phyloP scores from a whole-genome alignment of 495 filamentous ascomycete genomes.

The Hypoxylon fragiforme region DNA sequence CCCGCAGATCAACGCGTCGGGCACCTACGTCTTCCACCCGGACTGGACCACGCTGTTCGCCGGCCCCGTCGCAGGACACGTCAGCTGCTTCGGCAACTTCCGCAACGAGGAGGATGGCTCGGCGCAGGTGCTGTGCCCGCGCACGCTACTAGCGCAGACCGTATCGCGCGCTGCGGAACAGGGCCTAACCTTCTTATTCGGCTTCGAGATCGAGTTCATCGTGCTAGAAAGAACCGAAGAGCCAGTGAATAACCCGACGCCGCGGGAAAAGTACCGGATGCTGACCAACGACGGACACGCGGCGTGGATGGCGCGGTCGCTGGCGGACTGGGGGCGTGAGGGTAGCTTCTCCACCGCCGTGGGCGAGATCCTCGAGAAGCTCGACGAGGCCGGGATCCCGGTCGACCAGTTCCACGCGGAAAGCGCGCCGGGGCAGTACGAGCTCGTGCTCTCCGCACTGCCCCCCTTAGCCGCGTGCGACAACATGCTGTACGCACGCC shows the following conservation, averaged over 20 bases:
- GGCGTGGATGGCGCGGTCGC: slow-evolving; percentile 61
- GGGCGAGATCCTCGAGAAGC: slow-evolving; percentile 59
- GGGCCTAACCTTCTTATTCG: slow-evolving; percentile 59
- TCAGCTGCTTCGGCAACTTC: slow-evolving; percentile 66
- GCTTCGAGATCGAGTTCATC: slow-evolving; percentile 84
- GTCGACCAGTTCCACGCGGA: slow-evolving; percentile 81
- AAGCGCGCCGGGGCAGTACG: slow-evolving; percentile 74
- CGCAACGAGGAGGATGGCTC: slow-evolving; percentile 49
- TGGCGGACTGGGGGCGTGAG: slow-evolving; percentile 49
- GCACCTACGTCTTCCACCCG: slow-evolving; percentile 64
- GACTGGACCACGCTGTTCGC: slow-evolving; percentile 62
- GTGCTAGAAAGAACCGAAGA: slow-evolving; percentile 60
- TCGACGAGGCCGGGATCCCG: slow-evolving; percentile 70
- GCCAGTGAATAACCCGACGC: no score
- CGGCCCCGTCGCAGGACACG: slow-evolving; percentile 56
- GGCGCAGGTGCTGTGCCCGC: slow-evolving; percentile 56
- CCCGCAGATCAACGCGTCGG: slow-evolving; percentile 49
- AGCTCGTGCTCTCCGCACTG: slow-evolving; percentile 71
- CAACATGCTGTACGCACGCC: slow-evolving; percentile 69
- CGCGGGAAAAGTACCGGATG: slow-evolving; percentile 37
- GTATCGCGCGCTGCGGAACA: slow-evolving; percentile 50
- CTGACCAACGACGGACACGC: slow-evolving; percentile 57
- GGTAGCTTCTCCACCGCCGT: slow-evolving; percentile 33
- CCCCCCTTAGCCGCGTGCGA: slow-evolving; percentile 72
- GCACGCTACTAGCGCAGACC: slow-evolving; percentile 58